Conservation (phyloP, 768 basidiomycete species). For the Kwoniella botswanensis region DNA sequence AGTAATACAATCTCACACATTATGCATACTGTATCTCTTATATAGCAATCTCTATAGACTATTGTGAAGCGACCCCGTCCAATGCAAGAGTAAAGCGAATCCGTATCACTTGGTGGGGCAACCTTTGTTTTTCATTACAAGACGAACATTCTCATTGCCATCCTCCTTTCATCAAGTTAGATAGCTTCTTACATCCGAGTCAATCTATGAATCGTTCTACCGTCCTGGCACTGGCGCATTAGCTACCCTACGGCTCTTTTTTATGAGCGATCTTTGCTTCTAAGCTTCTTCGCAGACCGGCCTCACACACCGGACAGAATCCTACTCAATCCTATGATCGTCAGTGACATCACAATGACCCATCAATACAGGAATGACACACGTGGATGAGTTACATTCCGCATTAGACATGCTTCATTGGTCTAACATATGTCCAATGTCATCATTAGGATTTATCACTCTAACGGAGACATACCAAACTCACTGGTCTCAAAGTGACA, state of each 20-base stretch:
- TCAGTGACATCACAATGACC: background rate
- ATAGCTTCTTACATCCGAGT: background rate
- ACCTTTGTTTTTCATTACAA: no score
- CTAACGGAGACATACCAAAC: slow-evolving; percentile 5
- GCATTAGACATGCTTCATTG: slow-evolving; percentile 55
- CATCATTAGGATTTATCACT: background rate
- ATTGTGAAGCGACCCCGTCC: no score
- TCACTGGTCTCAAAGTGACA: slow-evolving; percentile 48
- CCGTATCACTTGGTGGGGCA: no score
- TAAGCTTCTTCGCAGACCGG: slow-evolving; percentile 1
- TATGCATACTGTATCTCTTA: no score
- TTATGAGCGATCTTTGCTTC: background rate
- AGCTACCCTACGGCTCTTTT: no score
- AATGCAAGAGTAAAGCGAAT: no score
- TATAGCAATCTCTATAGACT: no score
- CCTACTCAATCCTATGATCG: background rate
- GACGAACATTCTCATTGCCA: no score
- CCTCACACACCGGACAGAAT: slow-evolving; percentile 6
- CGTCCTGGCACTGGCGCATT: no score
- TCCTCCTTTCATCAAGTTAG: background rate
- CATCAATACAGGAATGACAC: slow-evolving; percentile 13
- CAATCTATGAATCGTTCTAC: no score
- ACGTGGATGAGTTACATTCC: slow-evolving; percentile 53
- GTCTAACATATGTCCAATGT: slow-evolving; percentile 24
- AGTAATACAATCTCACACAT: no score